A percentile compares a stretch with the other conserved stretches of the same genome.
These are phyloP conservation scores for Eucalyptus grandis DNA, from an alignment of 345 rosid genomes.

Conservation along the genomic window DNA sequence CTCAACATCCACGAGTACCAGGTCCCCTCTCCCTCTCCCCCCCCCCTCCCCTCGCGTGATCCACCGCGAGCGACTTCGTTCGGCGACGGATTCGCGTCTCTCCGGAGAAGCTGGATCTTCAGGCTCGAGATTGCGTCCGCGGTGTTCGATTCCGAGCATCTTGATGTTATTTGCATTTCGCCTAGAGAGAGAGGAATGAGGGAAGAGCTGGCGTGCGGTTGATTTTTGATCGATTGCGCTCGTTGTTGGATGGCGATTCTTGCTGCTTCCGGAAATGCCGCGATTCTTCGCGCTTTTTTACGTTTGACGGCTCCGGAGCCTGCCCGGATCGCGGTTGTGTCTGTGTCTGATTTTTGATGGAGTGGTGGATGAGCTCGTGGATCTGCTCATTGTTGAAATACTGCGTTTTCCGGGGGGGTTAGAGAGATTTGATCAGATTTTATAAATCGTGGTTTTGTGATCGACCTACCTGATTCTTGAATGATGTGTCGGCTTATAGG, in stretches of 20 bases:
- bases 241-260: not conserved
- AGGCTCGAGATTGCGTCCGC: not conserved
- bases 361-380: not conserved
- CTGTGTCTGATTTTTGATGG: not conserved
- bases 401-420: not conserved
- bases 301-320: not conserved
- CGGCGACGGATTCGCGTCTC: not conserved
- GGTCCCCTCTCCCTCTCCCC: conserved; percentile 12
- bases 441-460: not conserved
- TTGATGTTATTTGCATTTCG: not conserved
- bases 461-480: not conserved
- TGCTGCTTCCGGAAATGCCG: not conserved
- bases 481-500: not conserved
- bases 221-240: not conserved
- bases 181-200: not conserved
- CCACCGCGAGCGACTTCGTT: not conserved
- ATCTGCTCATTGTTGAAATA: not conserved
- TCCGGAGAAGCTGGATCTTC: not conserved
- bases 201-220: not conserved
- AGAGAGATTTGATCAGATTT: not conserved
- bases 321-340: not conserved
- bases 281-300: not conserved
- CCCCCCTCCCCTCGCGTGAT: not conserved
- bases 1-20: conserved; percentile 97
- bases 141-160: not conserved